Evolutionary conservation across 257 asterid genomes (phyloP), one percentile per base, ranked within the genome.

Genomic region (Fraxinus excelsior): DNA sequence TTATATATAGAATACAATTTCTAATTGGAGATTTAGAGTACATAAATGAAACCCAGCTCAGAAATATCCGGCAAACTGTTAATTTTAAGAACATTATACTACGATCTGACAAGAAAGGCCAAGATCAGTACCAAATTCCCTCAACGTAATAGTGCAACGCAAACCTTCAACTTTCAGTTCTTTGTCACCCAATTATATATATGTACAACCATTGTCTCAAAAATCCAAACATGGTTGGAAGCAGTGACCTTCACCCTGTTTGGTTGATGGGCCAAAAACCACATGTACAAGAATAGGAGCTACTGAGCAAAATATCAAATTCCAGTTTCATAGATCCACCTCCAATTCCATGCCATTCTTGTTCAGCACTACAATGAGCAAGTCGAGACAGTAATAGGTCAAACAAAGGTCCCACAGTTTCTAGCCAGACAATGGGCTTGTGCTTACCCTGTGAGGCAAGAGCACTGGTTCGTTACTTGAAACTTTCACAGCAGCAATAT

Each of bases 401-500:
- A n/a, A 21, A n/a, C 62, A 51, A 6, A 56, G 67, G 25, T 4
- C 19, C 62, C 0, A 2, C 31, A 7, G 31, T 46, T 80, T 83
- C 84, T 60, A 89, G 86, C 91, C 89, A 64, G 90, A 88, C 31
- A 85, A 77, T 7, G 82, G 38, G 38, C 76, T 80, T 66, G 85
- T 44, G 76, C n/a, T 32, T 31, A 46, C 74, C 85, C 69, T 84
- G 74, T n/a, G 83, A 78, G 82, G 81, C 60, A 80, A 83, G 21
- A 76, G 86, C 62, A 79, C 88, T 28, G 89, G 67, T 70, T 86
- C 86, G 28, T 78, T 82, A 74, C 86, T 85, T 5, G 85, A 5
- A 28, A 83, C 86, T 80, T 88, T 88, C 82, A 49, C 78, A 66
- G 88, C 82, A 44, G 90, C 96, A 56, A 89, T 83, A 70, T 89